Evolutionary conservation across 1,284 basidiomycete species (phyloP).

Genomic region (Coniophora puteana): DNA sequence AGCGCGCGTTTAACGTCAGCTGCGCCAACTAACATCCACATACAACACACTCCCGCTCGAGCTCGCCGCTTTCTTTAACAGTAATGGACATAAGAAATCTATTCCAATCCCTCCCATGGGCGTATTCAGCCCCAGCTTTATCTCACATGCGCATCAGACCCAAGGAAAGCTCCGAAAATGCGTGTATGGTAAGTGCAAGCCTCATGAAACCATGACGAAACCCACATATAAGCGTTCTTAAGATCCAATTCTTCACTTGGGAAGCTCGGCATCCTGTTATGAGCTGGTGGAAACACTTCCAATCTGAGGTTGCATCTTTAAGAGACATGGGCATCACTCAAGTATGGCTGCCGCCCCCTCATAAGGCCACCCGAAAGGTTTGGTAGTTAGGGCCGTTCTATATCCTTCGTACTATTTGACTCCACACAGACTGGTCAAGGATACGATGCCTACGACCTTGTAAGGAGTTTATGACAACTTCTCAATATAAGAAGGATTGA

Average conservation of each 20-base stretch:
- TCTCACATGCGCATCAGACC: constrained; percentile 55
- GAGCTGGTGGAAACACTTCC: constrained; percentile 87
- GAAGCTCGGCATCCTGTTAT: constrained; percentile 50
- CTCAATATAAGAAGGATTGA: too few relatives aligned
- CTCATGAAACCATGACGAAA: not conserved
- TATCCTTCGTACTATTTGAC: constrained; percentile 7
- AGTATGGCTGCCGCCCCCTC: constrained; percentile 75
- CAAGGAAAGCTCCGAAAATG: constrained; percentile 43
- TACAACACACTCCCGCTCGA: too few relatives aligned
- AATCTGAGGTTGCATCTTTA: constrained; percentile 65
- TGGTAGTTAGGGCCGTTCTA: constrained; percentile 10
- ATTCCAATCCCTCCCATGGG: too few relatives aligned
- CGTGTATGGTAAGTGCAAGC: constrained; percentile 55
- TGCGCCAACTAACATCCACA: too few relatives aligned
- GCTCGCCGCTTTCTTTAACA: too few relatives aligned
- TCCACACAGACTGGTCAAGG: constrained; percentile 56
- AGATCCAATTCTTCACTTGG: constrained; percentile 88
- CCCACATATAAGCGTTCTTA: constrained; percentile 6
- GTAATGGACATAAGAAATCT: too few relatives aligned
- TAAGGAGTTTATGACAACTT: too few relatives aligned
- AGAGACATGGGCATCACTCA: constrained; percentile 82
- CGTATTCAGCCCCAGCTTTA: constrained; percentile 48
- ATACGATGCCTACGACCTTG: constrained; percentile 80
- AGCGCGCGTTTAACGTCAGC: too few relatives aligned
- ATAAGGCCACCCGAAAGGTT: constrained; percentile 67